Conservation (phyloP, 108 stramenopile species). For the Cylindrotheca closterium region DNA sequence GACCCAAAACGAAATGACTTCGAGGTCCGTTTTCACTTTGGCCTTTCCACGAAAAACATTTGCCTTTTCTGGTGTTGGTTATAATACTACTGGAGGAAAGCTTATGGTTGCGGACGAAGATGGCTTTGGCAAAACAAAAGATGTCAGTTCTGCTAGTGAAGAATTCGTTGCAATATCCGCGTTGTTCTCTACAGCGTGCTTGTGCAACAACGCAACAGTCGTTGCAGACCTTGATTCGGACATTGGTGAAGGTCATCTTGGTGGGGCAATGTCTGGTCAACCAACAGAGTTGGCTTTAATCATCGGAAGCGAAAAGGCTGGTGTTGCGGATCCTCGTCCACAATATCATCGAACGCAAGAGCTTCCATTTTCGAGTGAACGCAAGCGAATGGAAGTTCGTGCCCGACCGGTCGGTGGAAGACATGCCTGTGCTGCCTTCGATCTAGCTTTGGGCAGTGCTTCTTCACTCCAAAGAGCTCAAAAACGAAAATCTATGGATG, state of each 20-base stretch:
- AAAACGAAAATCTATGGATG: constrained; percentile 39
- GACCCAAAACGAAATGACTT: constrained; percentile 97
- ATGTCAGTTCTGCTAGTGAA: constrained; percentile 12
- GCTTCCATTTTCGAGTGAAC: constrained; percentile 91
- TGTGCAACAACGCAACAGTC: constrained; percentile 87
- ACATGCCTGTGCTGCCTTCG: constrained; percentile 71
- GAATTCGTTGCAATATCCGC: constrained; percentile 61
- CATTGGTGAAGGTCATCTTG: constrained; percentile 27
- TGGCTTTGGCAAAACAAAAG: constrained; percentile 6
- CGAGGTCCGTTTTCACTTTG: constrained; percentile 54
- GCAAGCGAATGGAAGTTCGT: constrained; percentile 94
- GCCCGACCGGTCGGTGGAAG: constrained; percentile 75
- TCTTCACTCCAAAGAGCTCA: constrained; percentile 10
- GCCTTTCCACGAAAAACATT: constrained; percentile 70
- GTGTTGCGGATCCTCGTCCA: constrained; percentile 78
- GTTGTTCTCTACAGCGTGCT: constrained; percentile 63
- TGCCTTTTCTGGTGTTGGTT: constrained; percentile 79
- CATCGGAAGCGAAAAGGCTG: constrained; percentile 78
- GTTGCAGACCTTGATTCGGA: constrained; percentile 27
- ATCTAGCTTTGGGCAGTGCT: constrained; percentile 34
- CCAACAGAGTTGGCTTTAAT: constrained; percentile 94
- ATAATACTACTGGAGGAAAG: constrained; percentile 47
- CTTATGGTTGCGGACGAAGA: constrained; percentile 26
- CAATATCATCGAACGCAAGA: constrained; percentile 87
- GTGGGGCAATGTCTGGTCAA: constrained; percentile 60